A percentile compares a stretch with the other conserved stretches of the same genome.
Conservation (phyloP, 2,329 filamentous ascomycete species). For the Alternaria novae-zelandiae region DNA sequence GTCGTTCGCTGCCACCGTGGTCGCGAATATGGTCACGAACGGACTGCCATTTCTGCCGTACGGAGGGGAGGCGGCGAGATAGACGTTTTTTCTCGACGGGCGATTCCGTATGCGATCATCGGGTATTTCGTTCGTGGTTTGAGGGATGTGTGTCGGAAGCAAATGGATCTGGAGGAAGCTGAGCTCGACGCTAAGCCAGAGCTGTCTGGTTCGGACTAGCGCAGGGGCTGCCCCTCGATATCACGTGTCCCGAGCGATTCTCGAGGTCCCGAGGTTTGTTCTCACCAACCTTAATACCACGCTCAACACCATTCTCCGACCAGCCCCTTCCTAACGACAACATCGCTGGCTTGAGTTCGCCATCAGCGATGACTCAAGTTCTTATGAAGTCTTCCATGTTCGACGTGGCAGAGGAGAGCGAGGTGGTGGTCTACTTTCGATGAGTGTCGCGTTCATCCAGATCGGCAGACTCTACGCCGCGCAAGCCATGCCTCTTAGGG, state of each 20-base stretch:
- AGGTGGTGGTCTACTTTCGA: not conserved
- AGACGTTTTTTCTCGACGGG: not conserved
- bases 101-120: not conserved
- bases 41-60: not conserved
- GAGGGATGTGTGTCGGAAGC: not conserved
- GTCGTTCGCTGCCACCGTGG: not conserved
- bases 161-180: not conserved
- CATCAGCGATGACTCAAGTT: not conserved
- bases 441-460: not conserved
- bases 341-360: not conserved
- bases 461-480: not conserved
- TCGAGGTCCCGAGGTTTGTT: not conserved
- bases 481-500: not conserved
- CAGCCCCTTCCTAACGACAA: not conserved
- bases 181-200: not conserved
- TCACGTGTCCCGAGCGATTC: not conserved
- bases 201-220: not conserved
- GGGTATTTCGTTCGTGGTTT: not conserved
- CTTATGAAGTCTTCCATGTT: not conserved
- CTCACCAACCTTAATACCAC: not conserved
- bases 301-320: not conserved
- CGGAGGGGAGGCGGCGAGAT: not conserved
- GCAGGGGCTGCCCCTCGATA: not conserved
- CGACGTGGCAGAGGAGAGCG: not conserved
- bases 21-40: not conserved